A percentile compares a stretch with the other conserved stretches of the same genome.
Conservation (phyloP, 352 stramenopile species). For the Pythium aristosporum region DNA sequence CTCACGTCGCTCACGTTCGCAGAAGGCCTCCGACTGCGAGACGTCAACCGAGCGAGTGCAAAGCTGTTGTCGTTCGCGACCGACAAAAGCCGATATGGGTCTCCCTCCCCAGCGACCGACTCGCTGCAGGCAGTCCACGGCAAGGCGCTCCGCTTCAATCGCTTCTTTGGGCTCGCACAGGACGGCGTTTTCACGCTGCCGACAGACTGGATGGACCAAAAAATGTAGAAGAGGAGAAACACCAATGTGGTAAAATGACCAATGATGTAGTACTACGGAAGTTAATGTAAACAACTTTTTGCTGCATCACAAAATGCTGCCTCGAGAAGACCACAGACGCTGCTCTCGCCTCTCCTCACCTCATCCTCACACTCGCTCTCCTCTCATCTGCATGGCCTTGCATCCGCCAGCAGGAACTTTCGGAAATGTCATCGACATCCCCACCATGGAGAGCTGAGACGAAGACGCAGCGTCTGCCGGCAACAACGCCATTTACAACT, state of each 20-base stretch:
- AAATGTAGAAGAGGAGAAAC: background rate
- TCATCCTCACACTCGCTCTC: too few relatives aligned
- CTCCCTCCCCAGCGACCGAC: background rate
- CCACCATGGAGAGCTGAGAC: too few relatives aligned
- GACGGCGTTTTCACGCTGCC: slow-evolving; percentile 24
- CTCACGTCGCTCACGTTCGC: slow-evolving; percentile 34
- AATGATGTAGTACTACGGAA: slow-evolving; percentile 28
- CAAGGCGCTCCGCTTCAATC: slow-evolving; percentile 20
- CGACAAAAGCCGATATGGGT: slow-evolving; percentile 15
- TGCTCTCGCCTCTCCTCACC: background rate
- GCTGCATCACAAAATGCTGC: slow-evolving; percentile 23
- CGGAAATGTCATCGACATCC: too few relatives aligned
- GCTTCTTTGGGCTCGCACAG: slow-evolving; percentile 23
- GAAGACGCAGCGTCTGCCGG: too few relatives aligned
- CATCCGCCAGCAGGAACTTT: too few relatives aligned
- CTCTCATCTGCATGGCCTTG: too few relatives aligned
- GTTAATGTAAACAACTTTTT: slow-evolving; percentile 33
- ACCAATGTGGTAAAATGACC: slow-evolving; percentile 20
- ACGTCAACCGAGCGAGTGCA: slow-evolving; percentile 21
- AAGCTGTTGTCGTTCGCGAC: slow-evolving; percentile 32
- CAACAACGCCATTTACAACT: slow-evolving; percentile 91
- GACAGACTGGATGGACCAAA: slow-evolving; percentile 10
- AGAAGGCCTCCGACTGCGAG: slow-evolving; percentile 34
- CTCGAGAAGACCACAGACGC: slow-evolving; percentile 2
- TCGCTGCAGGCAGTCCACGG: background rate